These are phyloP conservation scores for Ustanciosporium gigantosporum DNA, from an alignment of 1,284 basidiomycete genomes.

Conservation along the genomic window DNA sequence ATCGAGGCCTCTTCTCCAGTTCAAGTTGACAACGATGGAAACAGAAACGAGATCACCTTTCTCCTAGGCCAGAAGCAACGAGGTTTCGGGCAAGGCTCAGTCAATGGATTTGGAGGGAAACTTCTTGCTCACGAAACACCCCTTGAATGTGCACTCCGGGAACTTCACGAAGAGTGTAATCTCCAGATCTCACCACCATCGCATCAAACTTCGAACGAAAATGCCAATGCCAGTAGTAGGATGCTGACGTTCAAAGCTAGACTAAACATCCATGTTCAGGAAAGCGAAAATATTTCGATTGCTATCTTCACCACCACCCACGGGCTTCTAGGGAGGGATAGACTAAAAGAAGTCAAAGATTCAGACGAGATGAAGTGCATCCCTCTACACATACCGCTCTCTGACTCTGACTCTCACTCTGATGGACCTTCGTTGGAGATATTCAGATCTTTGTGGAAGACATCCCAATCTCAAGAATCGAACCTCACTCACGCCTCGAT, in stretches of 20 bases:
- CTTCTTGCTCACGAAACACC: conserved; percentile 3
- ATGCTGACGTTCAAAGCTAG: too few species aligned
- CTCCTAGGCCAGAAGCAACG: conserved; percentile 9
- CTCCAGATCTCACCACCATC: neutral
- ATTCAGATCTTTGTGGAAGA: neutral
- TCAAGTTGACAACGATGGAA: neutral
- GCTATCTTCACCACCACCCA: neutral
- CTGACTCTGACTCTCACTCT: neutral
- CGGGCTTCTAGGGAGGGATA: too few species aligned
- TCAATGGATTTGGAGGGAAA: conserved; percentile 24
- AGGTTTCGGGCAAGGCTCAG: conserved; percentile 6
- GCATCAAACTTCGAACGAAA: too few species aligned
- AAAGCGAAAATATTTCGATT: neutral
- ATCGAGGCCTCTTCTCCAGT: too few species aligned
- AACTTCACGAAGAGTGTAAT: conserved; percentile 9
- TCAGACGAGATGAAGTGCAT: too few species aligned
- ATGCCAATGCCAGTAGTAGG: too few species aligned
- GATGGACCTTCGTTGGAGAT: neutral
- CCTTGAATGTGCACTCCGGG: conserved; percentile 1
- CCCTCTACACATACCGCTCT: neutral
- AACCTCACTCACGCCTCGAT: neutral
- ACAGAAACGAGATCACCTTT: neutral
- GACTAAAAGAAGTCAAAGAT: too few species aligned
- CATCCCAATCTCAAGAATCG: neutral
- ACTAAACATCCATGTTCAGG: too few species aligned